Percentiles rank a stretch among this genome's conserved stretches.
These are phyloP conservation scores for Boletus albobrunnescens DNA, from an alignment of 1,284 basidiomycete species.

Conservation along the genomic window DNA sequence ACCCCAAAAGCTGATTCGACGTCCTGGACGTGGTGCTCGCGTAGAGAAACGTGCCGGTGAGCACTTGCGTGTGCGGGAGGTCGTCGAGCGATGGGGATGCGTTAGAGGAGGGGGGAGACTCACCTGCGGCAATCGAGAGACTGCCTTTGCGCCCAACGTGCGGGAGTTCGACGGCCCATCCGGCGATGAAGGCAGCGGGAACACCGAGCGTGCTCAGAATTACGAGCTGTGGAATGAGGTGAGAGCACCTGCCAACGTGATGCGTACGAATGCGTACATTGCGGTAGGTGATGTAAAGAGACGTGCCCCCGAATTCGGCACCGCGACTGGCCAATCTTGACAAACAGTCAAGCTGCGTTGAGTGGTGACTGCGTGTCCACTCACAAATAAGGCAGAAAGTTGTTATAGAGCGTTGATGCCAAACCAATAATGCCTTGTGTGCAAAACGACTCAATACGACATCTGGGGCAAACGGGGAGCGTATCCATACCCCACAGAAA, in stretches of 20 bases:
- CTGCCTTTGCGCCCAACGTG: constrained; percentile 61
- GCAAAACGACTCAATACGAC: not conserved
- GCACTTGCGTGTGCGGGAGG: constrained; percentile 38
- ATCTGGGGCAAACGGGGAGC: not conserved
- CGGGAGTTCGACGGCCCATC: constrained; percentile 60
- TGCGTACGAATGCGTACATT: constrained; percentile 37
- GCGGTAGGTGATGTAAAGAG: constrained; percentile 48
- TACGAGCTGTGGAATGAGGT: constrained; percentile 38
- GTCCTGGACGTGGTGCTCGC: constrained; percentile 62
- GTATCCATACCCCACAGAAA: constrained; percentile 47
- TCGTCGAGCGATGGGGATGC: constrained; percentile 24
- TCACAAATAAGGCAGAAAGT: constrained; percentile 50
- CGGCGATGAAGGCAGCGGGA: constrained; percentile 62
- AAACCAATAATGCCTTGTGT: constrained; percentile 54
- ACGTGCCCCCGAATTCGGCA: constrained; percentile 45
- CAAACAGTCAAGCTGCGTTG: constrained; percentile 3
- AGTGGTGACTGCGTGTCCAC: constrained; percentile 11
- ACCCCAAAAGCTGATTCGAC: constrained; percentile 61
- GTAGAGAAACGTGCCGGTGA: constrained; percentile 69
- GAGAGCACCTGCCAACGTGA: not conserved
- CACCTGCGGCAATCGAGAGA: constrained; percentile 52
- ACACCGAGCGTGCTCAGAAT: constrained; percentile 65
- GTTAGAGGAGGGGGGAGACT: constrained; percentile 11
- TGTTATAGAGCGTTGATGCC: constrained; percentile 58
- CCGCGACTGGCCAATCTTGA: constrained; percentile 45